Evolutionary conservation across 139 green algal species (phyloP).

Genomic region (Coelastrella sp.): DNA sequence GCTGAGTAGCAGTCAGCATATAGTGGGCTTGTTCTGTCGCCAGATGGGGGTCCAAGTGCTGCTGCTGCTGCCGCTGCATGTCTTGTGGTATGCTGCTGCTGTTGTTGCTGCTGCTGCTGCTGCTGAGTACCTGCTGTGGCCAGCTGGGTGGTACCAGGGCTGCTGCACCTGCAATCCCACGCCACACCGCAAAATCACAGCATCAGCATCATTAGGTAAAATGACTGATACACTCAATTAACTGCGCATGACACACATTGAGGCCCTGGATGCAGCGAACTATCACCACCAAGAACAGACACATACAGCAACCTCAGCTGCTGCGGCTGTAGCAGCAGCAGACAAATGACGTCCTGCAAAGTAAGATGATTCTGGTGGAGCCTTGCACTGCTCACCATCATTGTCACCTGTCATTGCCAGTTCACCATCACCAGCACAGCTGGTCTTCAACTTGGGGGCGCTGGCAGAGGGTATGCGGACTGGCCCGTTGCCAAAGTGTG

Average conservation of each 20-base stretch:
- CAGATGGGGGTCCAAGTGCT: background rate
- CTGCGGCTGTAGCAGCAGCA: too few species aligned
- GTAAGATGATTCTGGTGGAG: too few species aligned
- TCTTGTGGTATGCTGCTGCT: conserved; percentile 15
- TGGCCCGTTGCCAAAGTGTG: background rate
- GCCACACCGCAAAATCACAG: background rate
- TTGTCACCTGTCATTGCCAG: background rate
- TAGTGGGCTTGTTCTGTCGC: background rate
- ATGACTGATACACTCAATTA: background rate
- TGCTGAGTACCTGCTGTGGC: conserved; percentile 1
- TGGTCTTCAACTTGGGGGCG: conserved; percentile 17
- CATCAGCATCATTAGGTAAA: background rate
- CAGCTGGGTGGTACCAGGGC: background rate
- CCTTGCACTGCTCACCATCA: background rate
- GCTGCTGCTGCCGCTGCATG: conserved; percentile 24
- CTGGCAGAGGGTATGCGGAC: background rate
- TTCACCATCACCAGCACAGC: background rate
- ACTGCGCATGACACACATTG: too few species aligned
- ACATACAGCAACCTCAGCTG: too few species aligned
- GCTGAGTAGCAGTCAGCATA: conserved; percentile 31
- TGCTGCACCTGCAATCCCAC: background rate
- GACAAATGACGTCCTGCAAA: too few species aligned
- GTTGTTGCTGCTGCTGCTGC: conserved; percentile 26
- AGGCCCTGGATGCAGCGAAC: too few species aligned
- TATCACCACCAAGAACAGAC: too few species aligned